Conservation (phyloP, 192 early-diverging fungal species). For the Spizellomyces punctatus region DNA sequence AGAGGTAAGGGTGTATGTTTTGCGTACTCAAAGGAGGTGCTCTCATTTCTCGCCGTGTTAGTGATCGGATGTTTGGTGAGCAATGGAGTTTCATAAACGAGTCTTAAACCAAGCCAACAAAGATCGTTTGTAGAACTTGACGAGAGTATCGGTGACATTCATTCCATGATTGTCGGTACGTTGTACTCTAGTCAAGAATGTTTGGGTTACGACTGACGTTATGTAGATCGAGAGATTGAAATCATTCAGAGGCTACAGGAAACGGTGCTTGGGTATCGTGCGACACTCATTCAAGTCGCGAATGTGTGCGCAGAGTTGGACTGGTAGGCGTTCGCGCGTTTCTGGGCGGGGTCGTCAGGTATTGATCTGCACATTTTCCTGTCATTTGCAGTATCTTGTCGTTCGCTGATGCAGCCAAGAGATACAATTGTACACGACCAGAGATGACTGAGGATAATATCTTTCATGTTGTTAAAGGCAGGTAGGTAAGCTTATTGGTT, state of each 20-base stretch:
- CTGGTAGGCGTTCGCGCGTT: constrained; percentile 49
- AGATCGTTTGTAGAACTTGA: constrained; percentile 64
- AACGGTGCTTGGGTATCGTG: constrained; percentile 45
- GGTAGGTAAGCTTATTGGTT: constrained; percentile 5
- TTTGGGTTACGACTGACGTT: constrained; percentile 28
- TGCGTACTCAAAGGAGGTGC: constrained; percentile 19
- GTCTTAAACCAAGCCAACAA: neutral
- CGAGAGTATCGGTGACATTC: constrained; percentile 79
- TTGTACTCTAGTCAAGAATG: neutral
- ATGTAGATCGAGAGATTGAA: constrained; percentile 79
- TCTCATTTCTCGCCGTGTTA: neutral
- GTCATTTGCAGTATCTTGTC: constrained; percentile 59
- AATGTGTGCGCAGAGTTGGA: constrained; percentile 67
- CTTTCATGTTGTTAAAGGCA: constrained; percentile 62
- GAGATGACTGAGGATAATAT: constrained; percentile 57
- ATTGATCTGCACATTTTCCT: neutral
- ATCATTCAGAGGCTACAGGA: constrained; percentile 74
- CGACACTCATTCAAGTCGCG: constrained; percentile 40
- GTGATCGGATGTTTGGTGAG: constrained; percentile 32
- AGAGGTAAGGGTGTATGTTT: constrained; percentile 59
- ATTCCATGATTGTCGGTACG: constrained; percentile 68
- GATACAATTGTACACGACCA: constrained; percentile 60
- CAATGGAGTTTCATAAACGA: neutral
- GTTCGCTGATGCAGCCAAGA: constrained; percentile 58
- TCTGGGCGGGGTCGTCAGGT: neutral